phyloP scores from a whole-genome alignment of 1,284 basidiomycete genomes.

The Tremellales sp. region DNA sequence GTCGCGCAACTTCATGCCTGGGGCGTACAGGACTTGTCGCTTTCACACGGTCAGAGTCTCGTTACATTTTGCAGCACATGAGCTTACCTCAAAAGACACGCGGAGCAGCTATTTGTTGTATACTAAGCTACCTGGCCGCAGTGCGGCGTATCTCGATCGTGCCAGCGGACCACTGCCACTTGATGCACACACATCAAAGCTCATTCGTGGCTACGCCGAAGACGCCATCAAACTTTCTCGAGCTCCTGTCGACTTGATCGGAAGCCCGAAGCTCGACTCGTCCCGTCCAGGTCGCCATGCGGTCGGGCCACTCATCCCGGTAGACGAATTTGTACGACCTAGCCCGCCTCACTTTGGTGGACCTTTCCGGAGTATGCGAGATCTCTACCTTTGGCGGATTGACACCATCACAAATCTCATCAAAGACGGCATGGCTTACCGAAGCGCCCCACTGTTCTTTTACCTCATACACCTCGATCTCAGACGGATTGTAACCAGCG shows the following conservation, averaged over 20 bases:
- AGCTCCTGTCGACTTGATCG: background rate
- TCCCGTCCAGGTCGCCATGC: background rate
- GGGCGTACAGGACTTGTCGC: background rate
- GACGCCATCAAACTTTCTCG: background rate
- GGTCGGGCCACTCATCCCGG: background rate
- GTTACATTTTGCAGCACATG: background rate
- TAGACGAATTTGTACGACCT: background rate
- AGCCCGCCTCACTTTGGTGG: conserved; percentile 4
- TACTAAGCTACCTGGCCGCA: background rate
- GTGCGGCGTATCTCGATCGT: background rate
- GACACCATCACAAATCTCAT: background rate
- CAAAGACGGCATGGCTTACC: background rate
- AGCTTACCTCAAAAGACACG: too few relatives aligned
- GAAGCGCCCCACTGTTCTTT: background rate
- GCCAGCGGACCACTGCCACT: background rate
- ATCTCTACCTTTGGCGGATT: background rate
- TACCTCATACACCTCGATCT: background rate
- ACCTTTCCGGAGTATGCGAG: conserved; percentile 1
- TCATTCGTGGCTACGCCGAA: background rate
- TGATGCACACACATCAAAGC: background rate
- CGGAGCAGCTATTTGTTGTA: too few relatives aligned
- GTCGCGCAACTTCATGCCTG: conserved; percentile 1
- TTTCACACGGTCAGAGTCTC: background rate
- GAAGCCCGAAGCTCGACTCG: background rate
- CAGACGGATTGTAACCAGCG: background rate